Conservation (phyloP, 2,329 filamentous ascomycete species). For the Aurifilum marmelostoma region DNA sequence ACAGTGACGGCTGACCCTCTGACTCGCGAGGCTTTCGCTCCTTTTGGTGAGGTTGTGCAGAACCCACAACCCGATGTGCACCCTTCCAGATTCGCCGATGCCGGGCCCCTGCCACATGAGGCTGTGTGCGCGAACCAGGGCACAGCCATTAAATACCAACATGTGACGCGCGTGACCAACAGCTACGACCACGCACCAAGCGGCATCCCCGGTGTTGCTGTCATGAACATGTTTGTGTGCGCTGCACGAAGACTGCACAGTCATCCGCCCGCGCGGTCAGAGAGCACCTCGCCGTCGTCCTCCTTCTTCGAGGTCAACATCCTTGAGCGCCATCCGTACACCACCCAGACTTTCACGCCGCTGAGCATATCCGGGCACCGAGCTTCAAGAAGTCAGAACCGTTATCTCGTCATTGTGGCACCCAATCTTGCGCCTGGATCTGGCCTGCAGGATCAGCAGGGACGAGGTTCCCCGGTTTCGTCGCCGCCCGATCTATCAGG, state of each 20-base stretch:
- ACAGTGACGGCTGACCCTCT: constrained; percentile 67
- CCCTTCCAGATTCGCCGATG: constrained; percentile 44
- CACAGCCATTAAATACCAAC: constrained; percentile 82
- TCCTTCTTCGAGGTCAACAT: constrained; percentile 67
- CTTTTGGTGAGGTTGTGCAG: constrained; percentile 82
- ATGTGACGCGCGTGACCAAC: constrained; percentile 74
- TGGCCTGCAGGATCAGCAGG: constrained; percentile 4
- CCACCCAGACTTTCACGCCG: constrained; percentile 90
- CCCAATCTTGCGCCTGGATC: constrained; percentile 58
- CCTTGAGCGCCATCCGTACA: constrained; percentile 91
- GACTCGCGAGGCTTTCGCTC: constrained; percentile 68
- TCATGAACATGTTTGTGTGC: constrained; percentile 91
- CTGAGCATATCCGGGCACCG: constrained; percentile 50
- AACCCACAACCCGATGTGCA: constrained; percentile 67
- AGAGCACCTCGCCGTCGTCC: constrained; percentile 22
- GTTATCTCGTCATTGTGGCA: constrained; percentile 87
- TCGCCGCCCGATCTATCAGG: constrained; percentile 70
- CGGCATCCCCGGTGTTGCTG: constrained; percentile 57
- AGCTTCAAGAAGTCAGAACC: constrained; percentile 40
- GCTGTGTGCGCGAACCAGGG: constrained; percentile 78
- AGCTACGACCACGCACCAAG: constrained; percentile 70
- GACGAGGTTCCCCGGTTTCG: not conserved
- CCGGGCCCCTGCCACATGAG: constrained; percentile 44
- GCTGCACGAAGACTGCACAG: constrained; percentile 60
- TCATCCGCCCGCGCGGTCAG: constrained; percentile 11